Evolutionary conservation across 352 stramenopile genomes (phyloP), one percentile per base, ranked within the genome.

Genomic region (Proteromonas lacertae): DNA sequence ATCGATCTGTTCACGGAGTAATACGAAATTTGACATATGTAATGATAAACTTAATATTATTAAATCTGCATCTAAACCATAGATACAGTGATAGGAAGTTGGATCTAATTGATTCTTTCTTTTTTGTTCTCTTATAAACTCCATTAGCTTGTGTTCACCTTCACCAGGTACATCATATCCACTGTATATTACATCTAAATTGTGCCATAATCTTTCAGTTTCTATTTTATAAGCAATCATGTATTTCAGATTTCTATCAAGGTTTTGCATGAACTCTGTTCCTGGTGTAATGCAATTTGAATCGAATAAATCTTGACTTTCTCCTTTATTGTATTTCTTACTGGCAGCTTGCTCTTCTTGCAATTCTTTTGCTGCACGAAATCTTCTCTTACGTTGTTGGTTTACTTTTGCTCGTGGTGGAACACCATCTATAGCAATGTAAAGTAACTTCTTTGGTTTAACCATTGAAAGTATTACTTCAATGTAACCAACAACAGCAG

Each of bases 221-320:
- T 89, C 84, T n/a, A 87, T 42, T 12, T 46, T 42, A 23, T 59
- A 21, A 32, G n/a, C n/a, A n/a, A 67, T 52, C 43, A 62, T 67
- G 21, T 50, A 58, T 31, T 49, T 38, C 18, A 60, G 36, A 30
- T 53, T 8, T 29, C 55, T 48, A 38, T 62, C 75, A 2, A 97
- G 49, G 38, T 84, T 75, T 26, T 70, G 60, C 60, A 99, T 81
- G 51, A 96, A 99, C 55, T 92, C 72, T 0, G 87, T 98, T n/a
- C 87, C 87, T 0, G 87, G 87, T 33, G 87, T 98, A 52, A 98
- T 98, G 53, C 80, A 95, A 53, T 97, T 99, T 31, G 67, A 90
- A 60, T 99, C 87, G 55, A 98, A 98, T 40, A 59, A 31, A 57
- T 48, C 8, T 47, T 51, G 2, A 64, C 45, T 4, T 52, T 44